Percentiles rank a stretch among this genome's conserved stretches.
Conservation (phyloP, 805 yeast species). For the Kuraishia ogatae region DNA sequence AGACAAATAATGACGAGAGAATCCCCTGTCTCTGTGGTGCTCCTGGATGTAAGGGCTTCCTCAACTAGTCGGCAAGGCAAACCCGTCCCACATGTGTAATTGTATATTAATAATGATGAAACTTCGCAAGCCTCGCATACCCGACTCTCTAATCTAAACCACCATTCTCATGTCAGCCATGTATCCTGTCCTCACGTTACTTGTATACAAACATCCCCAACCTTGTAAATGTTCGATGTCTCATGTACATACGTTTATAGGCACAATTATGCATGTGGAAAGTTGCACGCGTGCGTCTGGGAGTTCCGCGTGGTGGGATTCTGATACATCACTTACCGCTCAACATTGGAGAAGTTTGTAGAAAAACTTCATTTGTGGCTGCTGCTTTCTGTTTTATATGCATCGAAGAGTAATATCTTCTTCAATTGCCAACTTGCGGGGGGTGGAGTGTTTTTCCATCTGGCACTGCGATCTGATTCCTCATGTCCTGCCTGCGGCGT, state of each 20-base stretch:
- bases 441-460: background rate
- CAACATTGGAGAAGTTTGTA: too few species aligned
- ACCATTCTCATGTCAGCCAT: background rate
- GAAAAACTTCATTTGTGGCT: background rate
- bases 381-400: too few species aligned
- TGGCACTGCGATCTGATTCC: background rate
- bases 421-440: background rate
- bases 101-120: background rate
- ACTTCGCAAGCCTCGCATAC: too few species aligned
- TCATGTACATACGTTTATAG: background rate
- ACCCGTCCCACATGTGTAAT: background rate
- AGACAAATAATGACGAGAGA: slow-evolving; percentile 79
- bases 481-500: background rate
- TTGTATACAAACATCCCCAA: background rate
- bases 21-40: slow-evolving; percentile 94
- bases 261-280: background rate
- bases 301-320: background rate
- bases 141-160: background rate
- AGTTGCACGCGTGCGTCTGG: background rate
- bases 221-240: background rate
- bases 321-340: background rate
- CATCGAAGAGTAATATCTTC: too few species aligned
- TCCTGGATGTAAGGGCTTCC: slow-evolving; percentile 84
- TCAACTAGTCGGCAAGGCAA: slow-evolving; percentile 39
- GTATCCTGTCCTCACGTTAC: too few species aligned